These are phyloP conservation scores for Chlorencoelia australis DNA, from an alignment of 2,329 filamentous ascomycete species.

Conservation along the genomic window DNA sequence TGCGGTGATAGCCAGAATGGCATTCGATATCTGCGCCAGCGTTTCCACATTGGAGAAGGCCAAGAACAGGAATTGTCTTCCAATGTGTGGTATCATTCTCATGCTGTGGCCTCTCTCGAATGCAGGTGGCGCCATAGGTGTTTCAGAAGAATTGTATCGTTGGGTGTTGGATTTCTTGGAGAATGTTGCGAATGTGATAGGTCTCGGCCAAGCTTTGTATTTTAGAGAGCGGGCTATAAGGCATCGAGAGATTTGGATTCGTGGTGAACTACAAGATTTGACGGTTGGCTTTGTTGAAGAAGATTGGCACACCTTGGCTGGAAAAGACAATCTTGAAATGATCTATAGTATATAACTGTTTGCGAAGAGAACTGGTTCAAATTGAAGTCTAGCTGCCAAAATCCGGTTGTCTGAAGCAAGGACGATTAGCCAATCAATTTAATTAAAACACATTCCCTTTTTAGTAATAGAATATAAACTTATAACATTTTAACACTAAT, in stretches of 20 bases:
- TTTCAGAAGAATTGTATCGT: conserved; percentile 14
- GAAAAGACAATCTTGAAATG: too few relatives aligned
- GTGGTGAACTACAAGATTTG: too few relatives aligned
- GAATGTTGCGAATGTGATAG: conserved; percentile 16
- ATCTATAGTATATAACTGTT: too few relatives aligned
- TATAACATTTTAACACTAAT: too few relatives aligned
- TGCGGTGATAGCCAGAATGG: conserved; percentile 11
- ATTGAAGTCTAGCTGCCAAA: too few relatives aligned
- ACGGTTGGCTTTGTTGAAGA: neutral
- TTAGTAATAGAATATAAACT: too few relatives aligned
- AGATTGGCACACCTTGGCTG: too few relatives aligned
- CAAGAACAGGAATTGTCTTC: conserved; percentile 3
- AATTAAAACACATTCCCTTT: too few relatives aligned
- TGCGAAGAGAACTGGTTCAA: too few relatives aligned
- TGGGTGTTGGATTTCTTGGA: conserved; percentile 15
- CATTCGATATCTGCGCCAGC: conserved; percentile 17
- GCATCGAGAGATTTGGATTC: conserved; percentile 8
- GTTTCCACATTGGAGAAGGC: conserved; percentile 12
- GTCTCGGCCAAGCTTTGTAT: conserved; percentile 12
- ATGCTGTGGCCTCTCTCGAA: conserved; percentile 16
- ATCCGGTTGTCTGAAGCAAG: too few relatives aligned
- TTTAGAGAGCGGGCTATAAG: conserved; percentile 9
- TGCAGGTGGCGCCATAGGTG: conserved; percentile 15
- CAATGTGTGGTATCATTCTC: conserved; percentile 14
- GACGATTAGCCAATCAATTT: too few relatives aligned